Evolutionary conservation across 257 asterid species (phyloP), one percentile per base, ranked within the genome.

Genomic region (Oldenlandia corymbosa): DNA sequence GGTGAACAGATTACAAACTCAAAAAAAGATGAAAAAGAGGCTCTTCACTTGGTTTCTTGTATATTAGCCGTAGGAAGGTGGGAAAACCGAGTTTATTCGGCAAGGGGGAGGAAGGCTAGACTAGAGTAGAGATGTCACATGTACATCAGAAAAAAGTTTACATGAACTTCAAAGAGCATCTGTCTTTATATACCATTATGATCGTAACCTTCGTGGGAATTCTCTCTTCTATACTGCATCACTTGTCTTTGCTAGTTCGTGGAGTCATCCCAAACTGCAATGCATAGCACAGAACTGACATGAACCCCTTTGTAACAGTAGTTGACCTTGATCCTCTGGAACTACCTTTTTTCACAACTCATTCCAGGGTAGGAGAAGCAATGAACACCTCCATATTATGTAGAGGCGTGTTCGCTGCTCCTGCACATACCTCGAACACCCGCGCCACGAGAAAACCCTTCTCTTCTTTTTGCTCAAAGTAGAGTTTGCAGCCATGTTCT

Each of bases 331-430:
- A 27, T 28, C 27, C 46, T 55, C n/a, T 21, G 11, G 62, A 34
- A 34, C n/a, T 30, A 10, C 76, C 84, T n/a, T 39, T 60, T 4
- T 49, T 58, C 76, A 21, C 54, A 77, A 72, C 54, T 87, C 85
- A 70, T 85, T 81, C 80, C 73, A 80, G 10, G 78, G 72, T 59
- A 90, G 80, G 30, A 90, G 95, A 61, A 76, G 73, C 13, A 84
- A 59, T 0, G 84, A 82, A 76, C 97, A 90, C 78, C 80, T 83
- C 97, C 97, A 90, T 4, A 90, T 68, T 62, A 90, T 90, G 76
- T 88, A 84, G 63, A 90, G 56, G 34, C 95, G 77, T 3, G 97
- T 90, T 60, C 93, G 78, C 65, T 79, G 85, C 80, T 88, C 97
- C 71, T 84, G 95, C 55, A 88, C 67, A 77, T 72, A 84, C 60